Evolutionary conservation across 208 protist species (phyloP).

Genomic region (Leishmania braziliensis): DNA sequence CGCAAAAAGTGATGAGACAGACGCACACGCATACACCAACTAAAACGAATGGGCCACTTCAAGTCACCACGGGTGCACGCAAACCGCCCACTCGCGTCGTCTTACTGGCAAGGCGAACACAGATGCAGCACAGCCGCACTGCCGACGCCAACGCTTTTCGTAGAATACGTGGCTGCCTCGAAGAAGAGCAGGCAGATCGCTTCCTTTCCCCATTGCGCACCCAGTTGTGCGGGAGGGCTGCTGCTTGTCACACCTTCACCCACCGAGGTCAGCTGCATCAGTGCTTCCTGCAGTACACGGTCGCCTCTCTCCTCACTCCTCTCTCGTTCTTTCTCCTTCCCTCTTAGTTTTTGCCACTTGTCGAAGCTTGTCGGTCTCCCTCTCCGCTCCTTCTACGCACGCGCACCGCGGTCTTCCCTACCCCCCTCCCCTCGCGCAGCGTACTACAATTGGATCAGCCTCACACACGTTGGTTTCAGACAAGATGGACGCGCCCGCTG

Average conservation of each 20-base stretch:
- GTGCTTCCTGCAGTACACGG: neutral
- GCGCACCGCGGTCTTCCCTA: neutral
- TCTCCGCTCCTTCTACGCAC: neutral
- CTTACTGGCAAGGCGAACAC: neutral
- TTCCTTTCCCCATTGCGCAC: neutral
- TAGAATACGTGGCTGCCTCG: neutral
- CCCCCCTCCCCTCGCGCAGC: neutral
- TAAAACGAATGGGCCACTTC: neutral
- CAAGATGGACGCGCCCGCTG: constrained; percentile 4
- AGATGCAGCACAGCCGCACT: neutral
- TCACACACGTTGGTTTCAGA: neutral
- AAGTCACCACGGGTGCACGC: neutral
- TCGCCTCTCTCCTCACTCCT: neutral
- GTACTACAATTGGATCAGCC: neutral
- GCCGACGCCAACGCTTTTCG: neutral
- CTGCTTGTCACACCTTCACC: neutral
- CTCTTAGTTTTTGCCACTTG: neutral
- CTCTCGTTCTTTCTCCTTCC: neutral
- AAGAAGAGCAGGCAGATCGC: neutral
- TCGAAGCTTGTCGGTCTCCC: neutral
- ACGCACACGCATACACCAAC: neutral
- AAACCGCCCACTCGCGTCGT: neutral
- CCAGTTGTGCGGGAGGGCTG: neutral
- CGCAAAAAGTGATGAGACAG: neutral
- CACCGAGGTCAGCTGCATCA: neutral